These are phyloP conservation scores for Hypoxylon sp. DNA, from an alignment of 2,329 filamentous ascomycete species.

Conservation along the genomic window DNA sequence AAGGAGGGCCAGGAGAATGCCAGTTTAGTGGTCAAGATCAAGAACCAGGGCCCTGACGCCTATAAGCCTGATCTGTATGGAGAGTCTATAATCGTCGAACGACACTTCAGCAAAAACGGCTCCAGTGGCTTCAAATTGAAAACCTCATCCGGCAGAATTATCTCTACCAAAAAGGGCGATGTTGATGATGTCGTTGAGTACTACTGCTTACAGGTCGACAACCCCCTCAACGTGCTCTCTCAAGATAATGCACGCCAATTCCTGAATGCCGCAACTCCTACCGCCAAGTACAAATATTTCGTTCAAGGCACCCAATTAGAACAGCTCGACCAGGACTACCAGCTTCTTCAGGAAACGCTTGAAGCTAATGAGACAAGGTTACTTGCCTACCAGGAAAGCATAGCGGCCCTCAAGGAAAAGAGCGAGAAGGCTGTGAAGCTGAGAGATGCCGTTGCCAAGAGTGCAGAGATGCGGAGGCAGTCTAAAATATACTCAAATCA, in stretches of 20 bases:
- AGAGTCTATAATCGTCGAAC: conserved; percentile 88
- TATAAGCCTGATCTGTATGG: conserved; percentile 89
- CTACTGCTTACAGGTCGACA: conserved; percentile 94
- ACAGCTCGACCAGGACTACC: conserved; percentile 91
- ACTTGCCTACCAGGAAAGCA: conserved; percentile 71
- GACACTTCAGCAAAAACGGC: conserved; percentile 83
- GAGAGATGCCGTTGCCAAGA: conserved; percentile 75
- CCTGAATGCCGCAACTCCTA: conserved; percentile 84
- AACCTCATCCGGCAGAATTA: conserved; percentile 74
- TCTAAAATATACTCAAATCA: conserved; percentile 74
- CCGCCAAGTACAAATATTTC: conserved; percentile 96
- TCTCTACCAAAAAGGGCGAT: conserved; percentile 88
- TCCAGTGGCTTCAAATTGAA: conserved; percentile 90
- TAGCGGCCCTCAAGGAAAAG: conserved; percentile 71
- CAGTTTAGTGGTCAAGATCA: conserved; percentile 85
- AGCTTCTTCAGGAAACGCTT: conserved; percentile 82
- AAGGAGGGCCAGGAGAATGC: conserved; percentile 87
- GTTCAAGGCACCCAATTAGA: conserved; percentile 94
- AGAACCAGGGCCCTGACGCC: conserved; percentile 88
- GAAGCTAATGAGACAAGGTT: conserved; percentile 79
- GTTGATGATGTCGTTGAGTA: conserved; percentile 95
- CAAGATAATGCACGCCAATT: conserved; percentile 97
- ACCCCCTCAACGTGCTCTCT: conserved; percentile 94
- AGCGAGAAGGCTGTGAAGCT: conserved; percentile 74
- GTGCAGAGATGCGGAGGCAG: conserved; percentile 74